Base-by-base conservation (phyloP, 176 grass and related monocot genomes). In the Oryza coarctata region DNA sequence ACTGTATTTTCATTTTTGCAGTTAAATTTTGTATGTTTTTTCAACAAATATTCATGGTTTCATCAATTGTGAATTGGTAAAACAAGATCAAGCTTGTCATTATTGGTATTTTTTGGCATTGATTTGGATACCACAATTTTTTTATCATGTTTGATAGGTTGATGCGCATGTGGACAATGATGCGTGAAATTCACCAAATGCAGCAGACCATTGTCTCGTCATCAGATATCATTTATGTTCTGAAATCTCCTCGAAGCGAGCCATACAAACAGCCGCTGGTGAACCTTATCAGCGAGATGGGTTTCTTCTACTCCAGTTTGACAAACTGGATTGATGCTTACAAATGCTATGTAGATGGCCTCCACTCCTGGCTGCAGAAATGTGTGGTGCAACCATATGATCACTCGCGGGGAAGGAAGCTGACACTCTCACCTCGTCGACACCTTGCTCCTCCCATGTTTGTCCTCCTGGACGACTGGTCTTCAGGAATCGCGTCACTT, bases 151-250 rank as follows among this genome's bases (percentile, higher is more conserved):
- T 12, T 45, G 4, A 74, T 68, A 94, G 92, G 75, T 79, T 89
- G 80, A 80, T 76, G 12, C 64, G 73, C 63, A 94, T 94, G 92
- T 91, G 89, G 92, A 89, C 60, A 79, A 78, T 83, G 39, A 87
- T 94, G 92, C 83, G 87, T 15, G 89, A 91, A 89, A 74, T 87
- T 45, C 79, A 94, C 81, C 89, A 89, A 80, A 50, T 89, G 31
- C 92, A 91, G 70, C 80, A 85, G 68, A 87, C 78, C 39, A 89
- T 82, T 26, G 84, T 87, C 62, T 94, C 86, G 13, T 63, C 71
- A 40, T 76, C 89, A 61, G 88, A 94, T 70, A 82, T 52, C 17
- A 17, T 18, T 38, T 65, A 62, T 68, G 41, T 36, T 70, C 33
- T 70, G 28, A 26, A 30, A 63, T 74, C 74, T 87, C 66, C 89